Base-by-base conservation (phyloP, 192 early-diverging fungal genomes). In the Podila epicladia region DNA sequence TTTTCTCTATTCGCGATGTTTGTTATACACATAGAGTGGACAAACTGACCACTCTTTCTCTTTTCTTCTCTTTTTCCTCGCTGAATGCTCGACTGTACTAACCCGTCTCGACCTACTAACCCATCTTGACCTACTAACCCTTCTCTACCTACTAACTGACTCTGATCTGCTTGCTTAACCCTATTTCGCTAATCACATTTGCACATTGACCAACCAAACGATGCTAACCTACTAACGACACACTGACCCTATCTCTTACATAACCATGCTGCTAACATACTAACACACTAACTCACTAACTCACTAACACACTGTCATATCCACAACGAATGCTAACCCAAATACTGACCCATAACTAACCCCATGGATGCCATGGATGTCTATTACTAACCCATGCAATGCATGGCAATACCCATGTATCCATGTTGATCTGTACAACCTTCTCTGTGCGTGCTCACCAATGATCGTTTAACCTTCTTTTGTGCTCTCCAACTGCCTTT, bases 231-330 rank as follows among this genome's bases (percentile, higher is more conserved):
- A 55, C 53, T 55, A 55, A 55, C 53, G 3, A 8, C 22, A 55
- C 24, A 55, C 53, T n/a, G 24, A 55, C 53, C 53, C 20, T 24
- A n/a, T 53, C 1, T 9, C 53, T n/a, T 26, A 22, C 53, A 24
- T 17, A n/a, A 55, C 53, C 9, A 13, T 26, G 24, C n/a, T 24
- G 53, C 53, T 29, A 29, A 29, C 29, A 29, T 3, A 29, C 29
- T 29, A 29, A 29, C 29, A 29, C 3, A 29, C 29, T 29, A 29
- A 29, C 29, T 2, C 29, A 29, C 29, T 3, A 29, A 29, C 29
- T 2, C 29, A 29, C 72, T 66, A 51, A 73, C 72, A 57, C 49
- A 50, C 58, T 9, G 17, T 62, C 61, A 9, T 19, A 65, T n/a
- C 49, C 62, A 62, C 65, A 45, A 8, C 35, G 9, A 37, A 35